Evolutionary conservation across 2,329 filamentous ascomycete genomes (phyloP).

Genomic region (Trichoderma gracile): DNA sequence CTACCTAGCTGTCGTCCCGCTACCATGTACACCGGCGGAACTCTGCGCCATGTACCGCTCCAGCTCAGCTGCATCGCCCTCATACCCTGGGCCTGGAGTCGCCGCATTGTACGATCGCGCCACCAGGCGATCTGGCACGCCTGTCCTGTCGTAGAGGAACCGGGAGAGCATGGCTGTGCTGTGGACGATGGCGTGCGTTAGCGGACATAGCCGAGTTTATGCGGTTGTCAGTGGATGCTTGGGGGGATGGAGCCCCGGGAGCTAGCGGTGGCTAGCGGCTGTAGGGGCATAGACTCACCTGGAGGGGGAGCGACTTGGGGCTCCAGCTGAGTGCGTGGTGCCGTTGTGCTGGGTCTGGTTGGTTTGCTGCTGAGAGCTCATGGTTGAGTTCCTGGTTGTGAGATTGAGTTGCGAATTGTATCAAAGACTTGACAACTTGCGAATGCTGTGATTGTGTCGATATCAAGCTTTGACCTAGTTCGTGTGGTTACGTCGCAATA

Average conservation of each 20-base stretch:
- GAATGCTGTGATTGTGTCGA: no score
- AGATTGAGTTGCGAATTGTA: neutral
- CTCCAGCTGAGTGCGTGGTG: neutral
- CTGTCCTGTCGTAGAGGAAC: constrained; percentile 21
- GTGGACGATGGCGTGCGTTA: constrained; percentile 5
- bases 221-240: constrained; percentile 2
- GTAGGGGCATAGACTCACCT: constrained; percentile 3
- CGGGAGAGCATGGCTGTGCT: constrained; percentile 20
- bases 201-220: constrained; percentile 17
- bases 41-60: constrained; percentile 15
- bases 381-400: neutral
- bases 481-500: no score
- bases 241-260: neutral
- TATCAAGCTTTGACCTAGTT: no score
- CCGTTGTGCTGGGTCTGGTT: neutral
- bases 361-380: constrained; percentile 5
- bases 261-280: constrained; percentile 8
- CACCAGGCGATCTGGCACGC: constrained; percentile 23
- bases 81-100: neutral
- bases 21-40: neutral
- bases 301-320: constrained; percentile 2
- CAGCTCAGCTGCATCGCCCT: constrained; percentile 1
- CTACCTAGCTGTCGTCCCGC: neutral
- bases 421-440: no score
- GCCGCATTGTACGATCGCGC: constrained; percentile 15